Evolutionary conservation across 2,329 filamentous ascomycete genomes (phyloP).

Genomic region (Calonectria montana): DNA sequence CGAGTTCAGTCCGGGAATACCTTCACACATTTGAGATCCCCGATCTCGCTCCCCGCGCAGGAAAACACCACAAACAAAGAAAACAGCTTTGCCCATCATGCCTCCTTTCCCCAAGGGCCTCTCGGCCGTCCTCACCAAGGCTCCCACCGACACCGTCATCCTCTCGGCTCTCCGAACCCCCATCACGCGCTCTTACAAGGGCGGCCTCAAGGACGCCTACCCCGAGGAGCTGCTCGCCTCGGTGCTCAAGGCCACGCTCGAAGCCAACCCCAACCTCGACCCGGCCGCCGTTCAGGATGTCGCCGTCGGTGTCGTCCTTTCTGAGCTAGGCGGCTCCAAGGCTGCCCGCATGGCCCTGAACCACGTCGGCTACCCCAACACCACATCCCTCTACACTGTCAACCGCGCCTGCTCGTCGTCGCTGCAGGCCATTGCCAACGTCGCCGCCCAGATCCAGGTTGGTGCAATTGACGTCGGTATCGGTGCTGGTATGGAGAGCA

Average conservation of each 20-base stretch:
- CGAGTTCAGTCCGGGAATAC: slow-evolving; percentile 21
- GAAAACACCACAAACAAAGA: background rate
- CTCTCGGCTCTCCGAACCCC: slow-evolving; percentile 92
- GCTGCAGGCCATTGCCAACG: slow-evolving; percentile 78
- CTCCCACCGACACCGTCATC: slow-evolving; percentile 85
- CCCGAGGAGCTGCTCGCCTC: slow-evolving; percentile 86
- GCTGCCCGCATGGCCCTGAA: slow-evolving; percentile 91
- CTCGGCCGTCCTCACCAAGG: slow-evolving; percentile 80
- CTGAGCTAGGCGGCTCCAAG: slow-evolving; percentile 90
- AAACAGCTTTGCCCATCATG: slow-evolving; percentile 24
- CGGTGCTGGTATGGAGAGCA: slow-evolving; percentile 94
- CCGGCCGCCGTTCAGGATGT: slow-evolving; percentile 78
- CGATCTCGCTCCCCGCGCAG: background rate
- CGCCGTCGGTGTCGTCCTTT: slow-evolving; percentile 87
- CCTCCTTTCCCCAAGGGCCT: slow-evolving; percentile 62
- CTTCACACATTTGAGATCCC: background rate
- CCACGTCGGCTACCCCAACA: slow-evolving; percentile 80
- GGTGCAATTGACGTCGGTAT: slow-evolving; percentile 81
- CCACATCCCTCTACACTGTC: slow-evolving; percentile 84
- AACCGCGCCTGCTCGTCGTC: slow-evolving; percentile 89
- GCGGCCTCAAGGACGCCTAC: slow-evolving; percentile 86
- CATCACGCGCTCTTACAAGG: slow-evolving; percentile 85
- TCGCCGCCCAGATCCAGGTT: slow-evolving; percentile 80
- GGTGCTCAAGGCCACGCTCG: slow-evolving; percentile 60
- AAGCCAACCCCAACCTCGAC: slow-evolving; percentile 78